A percentile compares a stretch with the other conserved stretches of the same genome.
phyloP scores from a whole-genome alignment of 2,329 filamentous ascomycete genomes.

The Colletotrichum scovillei region DNA sequence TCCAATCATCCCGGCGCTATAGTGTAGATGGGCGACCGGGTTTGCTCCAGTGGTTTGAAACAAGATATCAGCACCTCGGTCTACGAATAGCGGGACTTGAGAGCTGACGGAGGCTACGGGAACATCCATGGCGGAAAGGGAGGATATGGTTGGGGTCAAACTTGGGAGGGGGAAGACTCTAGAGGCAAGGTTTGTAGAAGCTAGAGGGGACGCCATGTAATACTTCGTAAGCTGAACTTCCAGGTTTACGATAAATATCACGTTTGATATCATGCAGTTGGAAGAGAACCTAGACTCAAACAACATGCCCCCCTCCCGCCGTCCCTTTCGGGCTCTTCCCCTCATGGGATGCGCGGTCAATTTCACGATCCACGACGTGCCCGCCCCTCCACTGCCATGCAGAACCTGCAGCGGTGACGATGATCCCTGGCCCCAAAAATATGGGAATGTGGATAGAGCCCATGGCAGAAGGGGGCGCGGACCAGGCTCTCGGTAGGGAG shows the following conservation, averaged over 20 bases:
- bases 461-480: neutral
- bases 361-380: neutral
- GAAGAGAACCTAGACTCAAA: neutral
- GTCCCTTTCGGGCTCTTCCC: neutral
- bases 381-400: neutral
- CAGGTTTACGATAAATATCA: neutral
- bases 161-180: no score
- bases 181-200: neutral
- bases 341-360: neutral
- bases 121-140: neutral
- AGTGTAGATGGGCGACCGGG: no score
- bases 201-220: neutral
- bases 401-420: conserved; percentile 4
- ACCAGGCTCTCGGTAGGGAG: conserved; percentile 1
- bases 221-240: neutral
- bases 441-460: neutral
- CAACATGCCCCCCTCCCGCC: no score
- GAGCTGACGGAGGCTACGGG: neutral
- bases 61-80: neutral
- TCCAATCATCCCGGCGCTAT: no score
- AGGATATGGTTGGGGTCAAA: no score
- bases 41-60: neutral
- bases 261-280: neutral
- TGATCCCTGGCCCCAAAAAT: neutral
- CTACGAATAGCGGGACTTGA: neutral